phyloP scores from a whole-genome alignment of 768 basidiomycete species.

The Lentinula edodes region DNA sequence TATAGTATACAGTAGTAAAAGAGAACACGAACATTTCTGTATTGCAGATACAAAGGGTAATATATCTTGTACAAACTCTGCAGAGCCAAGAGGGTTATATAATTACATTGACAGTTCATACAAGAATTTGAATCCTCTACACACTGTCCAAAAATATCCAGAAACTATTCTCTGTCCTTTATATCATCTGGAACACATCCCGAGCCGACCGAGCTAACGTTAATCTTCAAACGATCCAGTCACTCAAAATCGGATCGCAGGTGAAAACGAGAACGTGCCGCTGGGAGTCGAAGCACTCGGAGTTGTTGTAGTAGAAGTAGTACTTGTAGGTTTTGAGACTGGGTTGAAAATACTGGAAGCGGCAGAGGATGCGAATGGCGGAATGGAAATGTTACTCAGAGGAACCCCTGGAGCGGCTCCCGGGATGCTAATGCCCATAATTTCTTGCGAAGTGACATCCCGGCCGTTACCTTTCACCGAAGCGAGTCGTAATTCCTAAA shows the following conservation, averaged over 20 bases:
- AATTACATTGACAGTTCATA: no score
- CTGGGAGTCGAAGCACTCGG: not conserved
- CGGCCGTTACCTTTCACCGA: slow-evolving; percentile 4
- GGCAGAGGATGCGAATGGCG: not conserved
- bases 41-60: no score
- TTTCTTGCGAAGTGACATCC: slow-evolving; percentile 1
- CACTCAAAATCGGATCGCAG: not conserved
- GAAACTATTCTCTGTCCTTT: no score
- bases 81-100: no score
- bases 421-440: not conserved
- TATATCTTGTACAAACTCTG: no score
- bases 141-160: no score
- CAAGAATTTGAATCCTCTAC: no score
- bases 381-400: not conserved
- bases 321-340: not conserved
- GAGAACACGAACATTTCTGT: no score
- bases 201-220: no score
- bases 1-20: no score
- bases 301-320: not conserved
- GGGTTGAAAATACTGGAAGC: not conserved
- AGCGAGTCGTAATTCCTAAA: slow-evolving; percentile 5
- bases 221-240: no score
- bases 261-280: not conserved
- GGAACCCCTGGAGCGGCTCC: not conserved
- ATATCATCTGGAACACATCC: no score